Evolutionary conservation across 1,139 yeast species (phyloP).

Genomic region (Magnusiomyces starmeri): DNA sequence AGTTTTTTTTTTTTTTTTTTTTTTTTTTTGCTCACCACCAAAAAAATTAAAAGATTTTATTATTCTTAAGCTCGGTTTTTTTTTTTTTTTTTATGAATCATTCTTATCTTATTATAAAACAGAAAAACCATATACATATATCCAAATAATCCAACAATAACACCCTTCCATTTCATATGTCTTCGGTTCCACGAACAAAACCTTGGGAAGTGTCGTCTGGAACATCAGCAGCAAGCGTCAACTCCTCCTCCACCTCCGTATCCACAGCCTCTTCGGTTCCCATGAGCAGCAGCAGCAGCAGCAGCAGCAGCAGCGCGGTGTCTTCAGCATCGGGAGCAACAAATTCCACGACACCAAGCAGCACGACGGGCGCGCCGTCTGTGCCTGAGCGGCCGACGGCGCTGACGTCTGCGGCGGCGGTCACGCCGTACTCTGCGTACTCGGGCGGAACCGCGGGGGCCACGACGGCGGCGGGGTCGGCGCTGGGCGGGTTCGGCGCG

Average conservation of each 20-base stretch:
- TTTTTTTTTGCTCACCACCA: not conserved
- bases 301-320: constrained; percentile 2
- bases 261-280: not conserved
- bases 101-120: too few species aligned
- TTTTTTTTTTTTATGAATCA: not conserved
- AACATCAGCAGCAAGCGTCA: constrained; percentile 42
- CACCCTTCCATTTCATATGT: not conserved
- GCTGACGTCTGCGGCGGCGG: constrained; percentile 12
- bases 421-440: constrained; percentile 13
- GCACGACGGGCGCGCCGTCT: constrained; percentile 5
- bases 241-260: too few species aligned
- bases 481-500: constrained; percentile 1
- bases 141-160: constrained; percentile 1
- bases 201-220: constrained; percentile 70
- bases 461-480: constrained; percentile 5
- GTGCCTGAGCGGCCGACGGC: constrained; percentile 15
- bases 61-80: not conserved
- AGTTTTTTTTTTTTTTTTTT: not conserved
- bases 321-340: constrained; percentile 6
- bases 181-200: constrained; percentile 55
- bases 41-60: not conserved
- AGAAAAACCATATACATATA: too few species aligned
- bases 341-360: not conserved
- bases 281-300: constrained; percentile 12
- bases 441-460: constrained; percentile 6